Base-by-base conservation (phyloP, 176 grass and related monocot genomes). In the Poa annua region DNA sequence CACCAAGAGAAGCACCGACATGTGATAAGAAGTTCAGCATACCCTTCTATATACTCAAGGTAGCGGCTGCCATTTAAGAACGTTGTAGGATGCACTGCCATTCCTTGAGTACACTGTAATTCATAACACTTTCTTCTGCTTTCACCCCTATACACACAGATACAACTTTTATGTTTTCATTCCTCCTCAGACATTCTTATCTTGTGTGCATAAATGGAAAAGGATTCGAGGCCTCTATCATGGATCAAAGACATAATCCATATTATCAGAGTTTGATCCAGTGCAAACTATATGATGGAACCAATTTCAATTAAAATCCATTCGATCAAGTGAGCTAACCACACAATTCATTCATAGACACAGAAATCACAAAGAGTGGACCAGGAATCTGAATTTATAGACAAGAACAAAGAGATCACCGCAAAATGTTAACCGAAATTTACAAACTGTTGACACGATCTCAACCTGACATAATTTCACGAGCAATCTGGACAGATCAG, bases 361-460 rank as follows among this genome's bases (percentile, higher is more conserved):
- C 1, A 29, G 1, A 29, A 2, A 29, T 44, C 21, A 25, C 20
- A 53, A 70, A 12, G 45, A 34, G 34, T 71, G 41, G 41, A 24
- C 11, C 4, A 71, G 6, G 67, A 15, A 57, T 45, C 20, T 22
- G 11, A 60, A 79, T 84, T 80, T 64, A 86, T 79, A 84, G 50
- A 73, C 74, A 72, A 14, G 7, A 15, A 49, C 6, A 26, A 72
- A 24, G 47, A 49, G 55, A 33, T 64, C 7, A 41, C 39, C 29
- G 55, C 47, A 72, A 56, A 65, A 33, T 83, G 79, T 73, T 82
- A 67, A 74, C 29, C 32, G 8, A 74, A 77, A 83, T 87, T 80
- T 66, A 89, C 85, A 84, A 54, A 52, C 79, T 66, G 66, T 67
- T 61, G 51, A 77, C 84, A 87, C 13, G 80, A 69, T 66, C 22